Conservation (phyloP, 257 asterid genomes). For the Nicotiana undulata region DNA sequence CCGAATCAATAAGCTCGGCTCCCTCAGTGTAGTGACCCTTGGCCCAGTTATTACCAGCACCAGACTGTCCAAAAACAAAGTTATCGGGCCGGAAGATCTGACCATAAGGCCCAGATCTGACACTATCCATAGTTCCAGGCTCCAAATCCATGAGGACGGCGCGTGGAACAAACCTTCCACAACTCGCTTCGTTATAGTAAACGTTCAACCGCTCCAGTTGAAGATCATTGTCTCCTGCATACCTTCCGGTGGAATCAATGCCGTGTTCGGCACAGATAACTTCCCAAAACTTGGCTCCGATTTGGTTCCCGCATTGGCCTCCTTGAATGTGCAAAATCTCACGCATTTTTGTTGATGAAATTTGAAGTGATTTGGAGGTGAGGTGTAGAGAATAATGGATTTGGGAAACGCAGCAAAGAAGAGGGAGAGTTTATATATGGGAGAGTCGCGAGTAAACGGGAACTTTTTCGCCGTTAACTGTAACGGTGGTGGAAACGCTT, state of each 20-base stretch:
- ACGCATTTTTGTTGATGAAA: neutral
- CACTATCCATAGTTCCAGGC: slow-evolving; percentile 13
- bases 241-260: slow-evolving; percentile 3
- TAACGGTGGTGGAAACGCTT: neutral
- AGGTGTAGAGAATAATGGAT: neutral
- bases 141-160: slow-evolving; percentile 11
- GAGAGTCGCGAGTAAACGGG: neutral
- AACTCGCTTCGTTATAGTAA: slow-evolving; percentile 12
- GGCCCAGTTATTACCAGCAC: slow-evolving; percentile 7
- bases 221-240: slow-evolving; percentile 6
- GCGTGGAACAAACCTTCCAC: slow-evolving; percentile 14
- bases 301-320: slow-evolving; percentile 8
- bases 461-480: neutral
- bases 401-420: neutral
- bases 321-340: slow-evolving; percentile 7
- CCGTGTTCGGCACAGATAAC: slow-evolving; percentile 8
- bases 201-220: slow-evolving; percentile 7
- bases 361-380: neutral
- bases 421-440: neutral
- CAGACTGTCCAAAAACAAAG: slow-evolving; percentile 4
- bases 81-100: slow-evolving; percentile 7
- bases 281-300: slow-evolving; percentile 8
- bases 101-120: slow-evolving; percentile 6
- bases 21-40: slow-evolving; percentile 7
- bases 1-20: slow-evolving; percentile 5